A percentile compares a stretch with the other conserved stretches of the same genome.
Conservation (phyloP, 805 yeast genomes). For the Jamesozyma hellenica region DNA sequence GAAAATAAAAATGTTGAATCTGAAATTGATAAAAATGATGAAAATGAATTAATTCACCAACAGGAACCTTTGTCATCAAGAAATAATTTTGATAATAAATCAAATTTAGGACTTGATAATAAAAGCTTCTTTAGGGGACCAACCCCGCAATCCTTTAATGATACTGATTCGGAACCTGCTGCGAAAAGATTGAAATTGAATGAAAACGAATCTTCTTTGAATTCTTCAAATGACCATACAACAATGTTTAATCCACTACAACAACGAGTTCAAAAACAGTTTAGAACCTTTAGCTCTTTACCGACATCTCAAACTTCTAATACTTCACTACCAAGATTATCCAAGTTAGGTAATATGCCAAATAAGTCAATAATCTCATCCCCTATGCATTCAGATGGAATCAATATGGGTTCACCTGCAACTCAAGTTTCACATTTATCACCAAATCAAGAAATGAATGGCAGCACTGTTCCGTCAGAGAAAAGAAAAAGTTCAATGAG, state of each 20-base stretch:
- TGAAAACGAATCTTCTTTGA: too few species aligned
- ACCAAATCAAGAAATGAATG: not conserved
- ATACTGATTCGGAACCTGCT: too few species aligned
- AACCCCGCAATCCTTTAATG: too few species aligned
- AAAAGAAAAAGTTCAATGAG: conserved; percentile 20
- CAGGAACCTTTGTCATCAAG: not conserved
- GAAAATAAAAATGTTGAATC: not conserved
- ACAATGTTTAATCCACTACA: conserved; percentile 19
- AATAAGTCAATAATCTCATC: not conserved
- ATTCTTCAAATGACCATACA: not conserved
- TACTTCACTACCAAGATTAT: not conserved
- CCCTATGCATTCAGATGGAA: not conserved
- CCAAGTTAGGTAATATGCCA: not conserved
- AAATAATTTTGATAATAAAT: not conserved
- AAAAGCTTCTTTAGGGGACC: too few species aligned
- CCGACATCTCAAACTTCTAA: not conserved
- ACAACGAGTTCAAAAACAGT: conserved; percentile 21
- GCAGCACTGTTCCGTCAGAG: not conserved
- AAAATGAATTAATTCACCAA: not conserved
- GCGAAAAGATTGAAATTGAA: conserved; percentile 2
- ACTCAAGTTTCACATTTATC: not conserved
- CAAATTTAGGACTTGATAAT: too few species aligned
- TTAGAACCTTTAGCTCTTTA: conserved; percentile 17
- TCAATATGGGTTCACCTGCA: too few species aligned
- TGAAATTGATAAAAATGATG: not conserved